Percentiles rank a stretch among this genome's conserved stretches.
Evolutionary conservation across 805 yeast genomes (phyloP).

Genomic region (Candida tallmaniae): DNA sequence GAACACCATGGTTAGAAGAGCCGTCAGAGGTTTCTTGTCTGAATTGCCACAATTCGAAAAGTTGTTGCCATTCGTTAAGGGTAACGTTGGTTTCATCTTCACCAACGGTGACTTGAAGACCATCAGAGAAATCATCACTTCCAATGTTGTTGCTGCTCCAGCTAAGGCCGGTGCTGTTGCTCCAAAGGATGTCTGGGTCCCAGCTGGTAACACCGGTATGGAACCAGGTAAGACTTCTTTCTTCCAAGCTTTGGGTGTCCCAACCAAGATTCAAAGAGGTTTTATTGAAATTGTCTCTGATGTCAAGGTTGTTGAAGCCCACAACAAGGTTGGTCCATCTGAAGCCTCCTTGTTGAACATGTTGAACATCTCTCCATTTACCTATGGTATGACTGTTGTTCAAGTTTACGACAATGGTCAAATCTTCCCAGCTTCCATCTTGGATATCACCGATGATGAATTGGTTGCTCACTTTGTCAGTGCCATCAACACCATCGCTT

Average conservation of each 20-base stretch:
- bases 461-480: constrained; percentile 86
- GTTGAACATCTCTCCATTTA: constrained; percentile 99
- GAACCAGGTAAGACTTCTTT: constrained; percentile 99
- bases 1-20: constrained; percentile 99
- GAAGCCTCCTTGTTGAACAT: constrained; percentile 98
- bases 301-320: constrained; percentile 88
- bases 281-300: constrained; percentile 98
- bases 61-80: constrained; percentile 89
- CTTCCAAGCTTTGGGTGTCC: constrained; percentile 99
- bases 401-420: constrained; percentile 99
- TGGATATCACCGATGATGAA: constrained; percentile 98
- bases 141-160: constrained; percentile 99
- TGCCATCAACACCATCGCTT: constrained; percentile 91
- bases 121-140: constrained; percentile 80
- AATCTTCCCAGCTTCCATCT: constrained; percentile 92
- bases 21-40: constrained; percentile 89
- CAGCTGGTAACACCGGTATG: constrained; percentile 99
- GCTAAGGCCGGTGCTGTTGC: constrained; percentile 99
- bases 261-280: constrained; percentile 99
- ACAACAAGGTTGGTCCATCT: constrained; percentile 94
- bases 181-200: constrained; percentile 95
- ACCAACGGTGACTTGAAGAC: constrained; percentile 92
- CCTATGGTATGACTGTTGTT: constrained; percentile 95
- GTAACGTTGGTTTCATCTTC: constrained; percentile 99
- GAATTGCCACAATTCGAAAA: constrained; percentile 97